Evolutionary conservation across 1,284 basidiomycete species (phyloP).

Genomic region (Rhodotorula sp.): DNA sequence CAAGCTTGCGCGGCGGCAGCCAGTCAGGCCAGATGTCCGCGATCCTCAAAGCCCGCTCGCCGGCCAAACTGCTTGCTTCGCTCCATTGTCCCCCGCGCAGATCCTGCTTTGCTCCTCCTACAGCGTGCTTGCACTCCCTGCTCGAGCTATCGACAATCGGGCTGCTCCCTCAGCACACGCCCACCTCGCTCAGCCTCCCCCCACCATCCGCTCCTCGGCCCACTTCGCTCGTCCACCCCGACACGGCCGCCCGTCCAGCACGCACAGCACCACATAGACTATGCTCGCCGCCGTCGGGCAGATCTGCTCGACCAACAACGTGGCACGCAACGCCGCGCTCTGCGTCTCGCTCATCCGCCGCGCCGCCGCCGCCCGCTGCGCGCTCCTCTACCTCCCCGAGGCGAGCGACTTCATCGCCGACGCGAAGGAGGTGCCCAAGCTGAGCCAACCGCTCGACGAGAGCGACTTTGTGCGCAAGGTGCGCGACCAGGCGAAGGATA

Average conservation of each 20-base stretch:
- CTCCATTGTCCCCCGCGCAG: too few species aligned
- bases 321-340: constrained; percentile 49
- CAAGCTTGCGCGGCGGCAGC: too few species aligned
- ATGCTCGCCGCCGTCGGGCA: constrained; percentile 45
- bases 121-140: too few species aligned
- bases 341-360: constrained; percentile 52
- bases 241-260: neutral
- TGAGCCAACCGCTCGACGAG: constrained; percentile 47
- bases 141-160: too few species aligned
- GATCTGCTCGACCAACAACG: constrained; percentile 46
- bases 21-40: too few species aligned
- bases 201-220: neutral
- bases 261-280: neutral
- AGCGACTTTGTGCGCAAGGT: constrained; percentile 51
- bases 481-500: constrained; percentile 51
- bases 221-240: neutral
- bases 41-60: too few species aligned
- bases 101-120: too few species aligned
- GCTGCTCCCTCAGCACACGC: too few species aligned
- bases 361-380: constrained; percentile 53
- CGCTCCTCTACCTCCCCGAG: constrained; percentile 56
- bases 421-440: constrained; percentile 36
- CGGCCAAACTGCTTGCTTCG: too few species aligned
- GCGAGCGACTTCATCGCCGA: constrained; percentile 57
- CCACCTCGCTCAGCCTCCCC: neutral